Conservation (phyloP, 139 green algal genomes). For the Coelastrella sp. region DNA sequence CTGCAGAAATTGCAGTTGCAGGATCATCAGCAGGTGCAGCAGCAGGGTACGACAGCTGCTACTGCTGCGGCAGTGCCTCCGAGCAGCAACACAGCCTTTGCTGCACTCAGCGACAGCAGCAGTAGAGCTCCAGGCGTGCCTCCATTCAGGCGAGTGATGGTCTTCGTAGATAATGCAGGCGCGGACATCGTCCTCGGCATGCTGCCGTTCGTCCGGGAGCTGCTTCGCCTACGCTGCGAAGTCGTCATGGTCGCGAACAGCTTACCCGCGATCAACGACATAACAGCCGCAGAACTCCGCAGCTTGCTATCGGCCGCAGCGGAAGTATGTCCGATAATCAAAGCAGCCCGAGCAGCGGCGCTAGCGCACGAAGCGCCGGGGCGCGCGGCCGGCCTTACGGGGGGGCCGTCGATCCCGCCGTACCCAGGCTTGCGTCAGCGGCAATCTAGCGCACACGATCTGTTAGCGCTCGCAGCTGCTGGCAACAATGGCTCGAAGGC, state of each 20-base stretch:
- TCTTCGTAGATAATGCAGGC: slow-evolving; percentile 98
- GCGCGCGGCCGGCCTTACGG: background rate
- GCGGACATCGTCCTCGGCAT: slow-evolving; percentile 98
- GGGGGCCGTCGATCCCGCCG: slow-evolving; percentile 60
- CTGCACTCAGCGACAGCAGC: background rate
- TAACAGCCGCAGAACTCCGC: slow-evolving; percentile 91
- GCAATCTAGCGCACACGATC: slow-evolving; percentile 45
- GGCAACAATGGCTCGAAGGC: no score
- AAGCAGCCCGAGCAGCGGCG: slow-evolving; percentile 69
- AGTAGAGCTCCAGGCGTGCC: background rate
- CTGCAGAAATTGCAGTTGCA: background rate
- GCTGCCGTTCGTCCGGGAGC: slow-evolving; percentile 94
- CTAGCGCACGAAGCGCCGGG: slow-evolving; percentile 38
- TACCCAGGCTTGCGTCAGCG: slow-evolving; percentile 59
- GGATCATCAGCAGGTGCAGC: slow-evolving; percentile 15
- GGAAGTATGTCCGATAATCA: slow-evolving; percentile 71
- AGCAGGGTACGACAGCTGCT: background rate
- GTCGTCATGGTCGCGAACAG: slow-evolving; percentile 96
- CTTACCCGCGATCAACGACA: slow-evolving; percentile 98
- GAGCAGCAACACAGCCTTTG: background rate
- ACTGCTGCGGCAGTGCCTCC: background rate
- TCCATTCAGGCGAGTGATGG: slow-evolving; percentile 85
- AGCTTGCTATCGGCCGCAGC: slow-evolving; percentile 63
- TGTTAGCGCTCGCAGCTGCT: slow-evolving; percentile 39
- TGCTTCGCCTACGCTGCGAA: slow-evolving; percentile 90